Percentiles rank a stretch among this genome's conserved stretches.
Conservation (phyloP, 495 filamentous ascomycete genomes). For the Neurospora sublineolata region DNA sequence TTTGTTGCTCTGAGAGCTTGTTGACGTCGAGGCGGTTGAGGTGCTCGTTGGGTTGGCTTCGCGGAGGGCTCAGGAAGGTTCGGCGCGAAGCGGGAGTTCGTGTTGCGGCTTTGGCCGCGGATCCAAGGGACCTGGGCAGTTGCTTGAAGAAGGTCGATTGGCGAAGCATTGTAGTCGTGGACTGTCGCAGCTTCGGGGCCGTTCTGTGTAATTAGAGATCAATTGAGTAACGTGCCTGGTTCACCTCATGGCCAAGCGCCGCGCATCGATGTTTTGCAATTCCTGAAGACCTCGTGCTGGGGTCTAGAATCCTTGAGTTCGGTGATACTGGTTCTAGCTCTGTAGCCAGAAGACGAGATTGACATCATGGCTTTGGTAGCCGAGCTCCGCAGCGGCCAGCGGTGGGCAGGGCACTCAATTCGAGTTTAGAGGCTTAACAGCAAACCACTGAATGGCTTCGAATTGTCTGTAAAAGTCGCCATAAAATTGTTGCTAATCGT, state of each 20-base stretch:
- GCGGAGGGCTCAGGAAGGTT: constrained; percentile 23
- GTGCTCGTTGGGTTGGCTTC: constrained; percentile 21
- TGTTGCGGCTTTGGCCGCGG: neutral
- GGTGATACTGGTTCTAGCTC: neutral
- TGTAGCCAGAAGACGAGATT: neutral
- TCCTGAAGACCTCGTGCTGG: neutral
- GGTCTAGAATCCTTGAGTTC: neutral
- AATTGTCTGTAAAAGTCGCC: neutral
- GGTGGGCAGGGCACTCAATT: neutral
- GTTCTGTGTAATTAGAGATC: neutral
- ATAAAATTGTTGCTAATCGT: neutral
- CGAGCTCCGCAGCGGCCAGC: neutral
- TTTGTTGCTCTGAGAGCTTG: constrained; percentile 26
- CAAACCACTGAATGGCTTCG: neutral
- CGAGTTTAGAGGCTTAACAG: neutral
- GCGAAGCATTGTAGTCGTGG: constrained; percentile 16
- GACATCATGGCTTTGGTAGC: neutral
- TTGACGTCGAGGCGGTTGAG: constrained; percentile 37
- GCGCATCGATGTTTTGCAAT: neutral
- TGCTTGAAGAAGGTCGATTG: constrained; percentile 13
- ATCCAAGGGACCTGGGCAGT: constrained; percentile 8
- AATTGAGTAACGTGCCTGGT: neutral
- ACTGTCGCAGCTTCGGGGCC: neutral
- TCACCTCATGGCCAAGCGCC: neutral
- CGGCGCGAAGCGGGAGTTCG: constrained; percentile 15